Percentiles rank a stretch among this genome's conserved stretches.
Evolutionary conservation across 2,329 filamentous ascomycete genomes (phyloP).

Genomic region (Sordariomycetes sp.): DNA sequence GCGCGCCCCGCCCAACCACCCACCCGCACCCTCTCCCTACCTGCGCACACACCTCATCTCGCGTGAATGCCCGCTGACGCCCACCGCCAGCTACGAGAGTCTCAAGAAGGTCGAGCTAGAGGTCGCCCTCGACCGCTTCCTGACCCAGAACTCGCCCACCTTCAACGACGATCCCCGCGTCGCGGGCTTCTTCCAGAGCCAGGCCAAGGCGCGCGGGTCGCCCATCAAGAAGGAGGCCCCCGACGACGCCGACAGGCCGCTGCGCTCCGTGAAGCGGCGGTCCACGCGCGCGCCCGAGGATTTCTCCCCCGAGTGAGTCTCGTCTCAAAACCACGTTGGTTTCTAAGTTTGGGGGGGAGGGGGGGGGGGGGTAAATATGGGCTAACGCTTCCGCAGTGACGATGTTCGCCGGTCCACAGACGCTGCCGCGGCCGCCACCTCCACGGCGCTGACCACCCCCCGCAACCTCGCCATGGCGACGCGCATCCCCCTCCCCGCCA

Average conservation of each 20-base stretch:
- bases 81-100: constrained; percentile 44
- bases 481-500: constrained; percentile 64
- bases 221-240: constrained; percentile 45
- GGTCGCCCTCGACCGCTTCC: constrained; percentile 56
- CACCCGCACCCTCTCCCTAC: neutral
- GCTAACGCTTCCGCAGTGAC: neutral
- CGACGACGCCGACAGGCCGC: constrained; percentile 20
- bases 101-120: constrained; percentile 74
- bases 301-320: constrained; percentile 26
- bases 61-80: neutral
- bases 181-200: constrained; percentile 61
- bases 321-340: neutral
- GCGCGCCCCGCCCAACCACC: constrained; percentile 1
- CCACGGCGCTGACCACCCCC: constrained; percentile 31
- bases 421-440: constrained; percentile 9
- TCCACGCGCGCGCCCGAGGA: constrained; percentile 31
- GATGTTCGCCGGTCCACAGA: neutral
- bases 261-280: constrained; percentile 23
- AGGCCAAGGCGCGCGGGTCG: constrained; percentile 43
- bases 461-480: constrained; percentile 39
- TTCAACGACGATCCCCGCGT: constrained; percentile 47
- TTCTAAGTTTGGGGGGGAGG: neutral
- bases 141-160: constrained; percentile 53
- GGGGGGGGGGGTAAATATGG: neutral
- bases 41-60: neutral